Conservation (phyloP, 1,139 yeast genomes). For the Hanseniaspora uvarum region DNA sequence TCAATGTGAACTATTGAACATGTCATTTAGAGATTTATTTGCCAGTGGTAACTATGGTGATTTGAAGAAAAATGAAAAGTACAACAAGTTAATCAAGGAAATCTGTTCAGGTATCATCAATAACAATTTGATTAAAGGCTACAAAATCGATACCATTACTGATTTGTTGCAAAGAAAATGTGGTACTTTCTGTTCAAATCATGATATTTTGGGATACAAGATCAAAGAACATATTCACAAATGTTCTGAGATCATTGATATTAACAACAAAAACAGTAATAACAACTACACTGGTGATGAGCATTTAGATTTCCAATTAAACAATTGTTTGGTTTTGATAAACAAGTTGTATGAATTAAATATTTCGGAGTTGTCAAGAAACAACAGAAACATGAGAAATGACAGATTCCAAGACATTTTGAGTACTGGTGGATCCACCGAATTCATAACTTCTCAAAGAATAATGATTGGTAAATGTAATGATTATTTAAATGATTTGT, state of each 20-base stretch:
- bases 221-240: constrained; percentile 85
- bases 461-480: constrained; percentile 48
- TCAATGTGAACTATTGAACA: constrained; percentile 55
- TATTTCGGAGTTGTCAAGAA: constrained; percentile 13
- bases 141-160: constrained; percentile 83
- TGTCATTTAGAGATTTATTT: constrained; percentile 67
- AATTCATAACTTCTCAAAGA: constrained; percentile 45
- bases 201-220: constrained; percentile 85
- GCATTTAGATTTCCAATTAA: constrained; percentile 56
- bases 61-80: constrained; percentile 34
- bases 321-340: constrained; percentile 64
- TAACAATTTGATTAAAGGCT: constrained; percentile 82
- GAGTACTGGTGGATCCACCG: constrained; percentile 38
- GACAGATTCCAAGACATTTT: constrained; percentile 35
- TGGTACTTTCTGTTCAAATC: constrained; percentile 88
- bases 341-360: constrained; percentile 59
- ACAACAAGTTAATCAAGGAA: constrained; percentile 67
- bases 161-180: constrained; percentile 83
- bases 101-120: constrained; percentile 80
- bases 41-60: constrained; percentile 16
- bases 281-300: constrained; percentile 32
- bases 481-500: constrained; percentile 55
- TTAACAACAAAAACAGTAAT: constrained; percentile 21
- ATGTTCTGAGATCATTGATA: constrained; percentile 69
- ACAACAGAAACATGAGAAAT: constrained; percentile 16